Evolutionary conservation across 2,329 filamentous ascomycete genomes (phyloP), one percentile per base, ranked within the genome.

Genomic region (Didymella keratinophila): DNA sequence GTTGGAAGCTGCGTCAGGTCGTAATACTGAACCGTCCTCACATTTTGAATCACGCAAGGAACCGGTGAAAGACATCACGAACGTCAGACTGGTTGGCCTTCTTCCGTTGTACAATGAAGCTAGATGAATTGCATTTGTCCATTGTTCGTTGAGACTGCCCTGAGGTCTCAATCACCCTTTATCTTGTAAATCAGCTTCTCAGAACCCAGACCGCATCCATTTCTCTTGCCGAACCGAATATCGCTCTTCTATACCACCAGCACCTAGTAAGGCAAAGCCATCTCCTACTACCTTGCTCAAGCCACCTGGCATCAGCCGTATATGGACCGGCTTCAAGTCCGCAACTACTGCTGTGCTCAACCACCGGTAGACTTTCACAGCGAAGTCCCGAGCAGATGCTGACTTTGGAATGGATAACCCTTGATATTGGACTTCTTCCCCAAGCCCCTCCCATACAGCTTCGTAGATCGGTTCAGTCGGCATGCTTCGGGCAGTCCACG

Each of bases 391-490:
- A 39, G 36, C 36, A 20, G 36, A 39, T 8, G 47, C 23, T 5
- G 68, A 71, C 21, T 56, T 65, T 20, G 55, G 44, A 16, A 73
- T 51, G 4, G 63, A 70, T 11, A 70, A 68, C 48, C 67, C 67
- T 14, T 79, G 71, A 18, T 81, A 81, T 10, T 73, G 63, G 11
- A 81, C 62, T 20, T 80, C 75, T 34, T 74, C 74, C 0, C 79
- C 78, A 0, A 81, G 64, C 0, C 74, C 79, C 48, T 80, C 76
- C 36, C 36, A 39, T 20, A 39, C 36, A 39, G 36, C 78, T 78
- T 79, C 78, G 30, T 80, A 80, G 1, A 75, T 55, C 0, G 78
- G 75, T 20, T 80, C 71, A 1, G 73, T 46, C 2, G 52, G 43
- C 0, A 80, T 34, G 0, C 61, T 46, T 0, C 74, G 70, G 0